phyloP scores from a whole-genome alignment of 306 rosid genomes.

The Boehmeria nivea region DNA sequence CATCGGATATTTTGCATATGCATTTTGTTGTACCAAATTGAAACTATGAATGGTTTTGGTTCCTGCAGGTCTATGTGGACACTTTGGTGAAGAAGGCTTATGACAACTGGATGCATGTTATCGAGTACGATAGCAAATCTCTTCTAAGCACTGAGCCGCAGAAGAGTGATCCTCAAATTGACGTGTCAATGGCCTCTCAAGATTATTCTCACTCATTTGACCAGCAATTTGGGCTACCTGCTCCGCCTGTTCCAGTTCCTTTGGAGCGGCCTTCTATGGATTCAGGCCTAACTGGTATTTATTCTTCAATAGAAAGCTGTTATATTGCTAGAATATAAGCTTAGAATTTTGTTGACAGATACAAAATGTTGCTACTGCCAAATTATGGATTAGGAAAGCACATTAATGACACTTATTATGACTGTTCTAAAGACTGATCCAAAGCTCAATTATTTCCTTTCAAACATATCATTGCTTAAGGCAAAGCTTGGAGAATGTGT shows the following conservation, averaged over 20 bases:
- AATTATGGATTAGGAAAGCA: no score
- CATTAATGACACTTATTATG: no score
- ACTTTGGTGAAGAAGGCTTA: slow-evolving; percentile 86
- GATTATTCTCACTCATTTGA: slow-evolving; percentile 53
- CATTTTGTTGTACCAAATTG: slow-evolving; percentile 6
- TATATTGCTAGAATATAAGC: no score
- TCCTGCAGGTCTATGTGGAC: slow-evolving; percentile 68
- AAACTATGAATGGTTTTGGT: slow-evolving; percentile 19
- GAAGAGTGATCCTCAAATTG: slow-evolving; percentile 38
- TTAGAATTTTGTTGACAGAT: no score
- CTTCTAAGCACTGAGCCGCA: slow-evolving; percentile 50
- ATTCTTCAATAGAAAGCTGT: neutral
- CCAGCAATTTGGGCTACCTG: slow-evolving; percentile 38
- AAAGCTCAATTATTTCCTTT: no score
- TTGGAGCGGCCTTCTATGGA: slow-evolving; percentile 45
- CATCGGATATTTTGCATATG: no score
- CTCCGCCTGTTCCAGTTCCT: slow-evolving; percentile 39
- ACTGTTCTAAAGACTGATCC: no score
- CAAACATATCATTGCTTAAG: no score
- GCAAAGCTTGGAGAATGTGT: no score
- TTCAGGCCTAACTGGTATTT: slow-evolving; percentile 51
- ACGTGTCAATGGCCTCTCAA: slow-evolving; percentile 31
- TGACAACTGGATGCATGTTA: slow-evolving; percentile 78
- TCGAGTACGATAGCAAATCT: slow-evolving; percentile 74
- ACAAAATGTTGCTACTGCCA: no score